A percentile compares a stretch with the other conserved stretches of the same genome.
Conservation (phyloP, 371 early-diverging fungal genomes). For the Mucor indicus region DNA sequence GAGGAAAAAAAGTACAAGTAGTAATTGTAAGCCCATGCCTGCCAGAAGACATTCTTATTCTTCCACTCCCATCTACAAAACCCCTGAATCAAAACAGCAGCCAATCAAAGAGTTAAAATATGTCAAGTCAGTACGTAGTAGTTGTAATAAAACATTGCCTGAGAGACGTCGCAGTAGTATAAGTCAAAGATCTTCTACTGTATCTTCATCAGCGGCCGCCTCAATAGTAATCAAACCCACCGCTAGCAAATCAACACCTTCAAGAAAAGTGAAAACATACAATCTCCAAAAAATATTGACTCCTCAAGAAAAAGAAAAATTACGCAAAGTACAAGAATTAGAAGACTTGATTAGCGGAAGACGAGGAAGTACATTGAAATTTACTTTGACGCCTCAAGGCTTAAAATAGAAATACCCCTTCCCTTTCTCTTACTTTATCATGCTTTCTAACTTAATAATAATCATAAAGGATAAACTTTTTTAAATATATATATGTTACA, state of each 20-base stretch:
- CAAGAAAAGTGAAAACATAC: slow-evolving; percentile 33
- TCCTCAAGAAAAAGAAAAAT: slow-evolving; percentile 24
- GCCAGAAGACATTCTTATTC: slow-evolving; percentile 27
- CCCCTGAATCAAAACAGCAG: background rate
- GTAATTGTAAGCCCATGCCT: background rate
- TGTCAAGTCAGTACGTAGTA: slow-evolving; percentile 2
- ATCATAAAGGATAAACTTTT: too few species aligned
- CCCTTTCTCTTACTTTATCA: too few species aligned
- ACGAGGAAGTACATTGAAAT: slow-evolving; percentile 43
- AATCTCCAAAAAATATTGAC: slow-evolving; percentile 13
- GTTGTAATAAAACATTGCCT: too few species aligned
- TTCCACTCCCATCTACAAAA: slow-evolving; percentile 6
- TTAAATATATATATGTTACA: too few species aligned
- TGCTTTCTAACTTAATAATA: too few species aligned
- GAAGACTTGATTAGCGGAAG: slow-evolving; percentile 45
- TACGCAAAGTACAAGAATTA: slow-evolving; percentile 31
- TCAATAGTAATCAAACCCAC: slow-evolving; percentile 2
- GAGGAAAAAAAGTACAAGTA: background rate
- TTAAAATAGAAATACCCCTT: too few species aligned
- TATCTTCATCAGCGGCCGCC: slow-evolving; percentile 4
- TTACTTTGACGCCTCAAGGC: slow-evolving; percentile 48
- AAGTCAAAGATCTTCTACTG: background rate
- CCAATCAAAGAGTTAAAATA: background rate
- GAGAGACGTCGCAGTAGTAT: slow-evolving; percentile 16
- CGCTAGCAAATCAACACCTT: slow-evolving; percentile 31